A percentile compares a stretch with the other conserved stretches of the same genome.
phyloP scores from a whole-genome alignment of 1,284 basidiomycete species.

The Ganoderma lucidum region DNA sequence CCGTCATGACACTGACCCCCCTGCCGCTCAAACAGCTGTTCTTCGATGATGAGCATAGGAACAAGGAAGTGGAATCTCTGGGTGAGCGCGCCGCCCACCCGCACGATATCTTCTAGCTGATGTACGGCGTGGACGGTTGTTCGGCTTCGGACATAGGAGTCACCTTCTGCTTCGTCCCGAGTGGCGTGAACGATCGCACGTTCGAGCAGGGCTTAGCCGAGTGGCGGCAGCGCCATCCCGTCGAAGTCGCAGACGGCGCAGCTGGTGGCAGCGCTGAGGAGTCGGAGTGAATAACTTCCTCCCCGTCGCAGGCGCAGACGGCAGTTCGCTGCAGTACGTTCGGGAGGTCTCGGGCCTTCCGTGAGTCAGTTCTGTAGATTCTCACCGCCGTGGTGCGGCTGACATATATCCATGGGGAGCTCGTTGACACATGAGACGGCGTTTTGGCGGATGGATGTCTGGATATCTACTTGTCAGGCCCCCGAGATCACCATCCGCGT shows the following conservation, averaged over 20 bases:
- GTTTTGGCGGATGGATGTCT: not conserved
- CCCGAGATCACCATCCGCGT: slow-evolving; percentile 1
- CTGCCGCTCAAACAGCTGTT: slow-evolving; percentile 62
- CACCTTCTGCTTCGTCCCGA: slow-evolving; percentile 67
- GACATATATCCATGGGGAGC: not conserved
- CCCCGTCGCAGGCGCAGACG: not conserved
- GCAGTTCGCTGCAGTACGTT: not conserved
- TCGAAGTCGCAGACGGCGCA: slow-evolving; percentile 41
- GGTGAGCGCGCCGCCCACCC: slow-evolving; percentile 48
- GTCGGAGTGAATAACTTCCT: not conserved
- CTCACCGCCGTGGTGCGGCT: not conserved
- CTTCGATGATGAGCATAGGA: slow-evolving; percentile 84
- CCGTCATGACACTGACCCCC: not conserved
- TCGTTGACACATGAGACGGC: not conserved
- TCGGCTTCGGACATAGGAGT: slow-evolving; percentile 56
- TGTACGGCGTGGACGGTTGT: slow-evolving; percentile 6
- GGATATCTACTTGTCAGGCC: not conserved
- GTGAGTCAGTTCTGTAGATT: not conserved
- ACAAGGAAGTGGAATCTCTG: slow-evolving; percentile 78
- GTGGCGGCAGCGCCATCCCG: slow-evolving; percentile 62
- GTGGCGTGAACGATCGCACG: slow-evolving; percentile 58
- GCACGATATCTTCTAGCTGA: slow-evolving; percentile 18
- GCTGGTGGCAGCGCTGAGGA: not conserved
- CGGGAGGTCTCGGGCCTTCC: not conserved
- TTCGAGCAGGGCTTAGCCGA: slow-evolving; percentile 69